Percentiles rank a stretch among this genome's conserved stretches.
phyloP scores from a whole-genome alignment of 2,329 filamentous ascomycete species.

The Colletotrichum eremochloae region DNA sequence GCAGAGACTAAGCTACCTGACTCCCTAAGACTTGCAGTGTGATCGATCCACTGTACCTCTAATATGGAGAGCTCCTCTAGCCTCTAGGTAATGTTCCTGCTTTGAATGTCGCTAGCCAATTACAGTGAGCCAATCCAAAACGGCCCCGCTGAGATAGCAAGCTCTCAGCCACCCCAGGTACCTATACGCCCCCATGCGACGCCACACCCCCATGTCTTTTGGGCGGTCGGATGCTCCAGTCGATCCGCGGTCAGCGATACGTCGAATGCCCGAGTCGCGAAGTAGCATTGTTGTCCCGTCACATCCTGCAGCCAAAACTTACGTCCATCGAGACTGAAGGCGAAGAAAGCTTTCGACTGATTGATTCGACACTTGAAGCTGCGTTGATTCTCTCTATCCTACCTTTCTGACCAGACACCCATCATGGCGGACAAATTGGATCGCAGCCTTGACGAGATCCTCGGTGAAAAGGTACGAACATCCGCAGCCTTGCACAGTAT shows the following conservation, averaged over 20 bases:
- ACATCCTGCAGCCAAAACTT: slow-evolving; percentile 30
- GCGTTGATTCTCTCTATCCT: background rate
- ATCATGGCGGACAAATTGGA: slow-evolving; percentile 62
- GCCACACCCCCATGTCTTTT: slow-evolving; percentile 10
- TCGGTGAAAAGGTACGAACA: slow-evolving; percentile 61
- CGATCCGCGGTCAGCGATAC: slow-evolving; percentile 14
- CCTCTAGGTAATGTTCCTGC: slow-evolving; percentile 6
- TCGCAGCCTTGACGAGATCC: slow-evolving; percentile 69
- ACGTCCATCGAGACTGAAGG: slow-evolving; percentile 3
- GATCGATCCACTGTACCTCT: slow-evolving; percentile 13
- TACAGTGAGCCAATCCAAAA: background rate
- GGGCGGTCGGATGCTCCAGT: background rate
- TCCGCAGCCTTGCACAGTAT: slow-evolving; percentile 45
- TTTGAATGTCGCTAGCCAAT: slow-evolving; percentile 1
- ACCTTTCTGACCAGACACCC: background rate
- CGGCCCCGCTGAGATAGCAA: background rate
- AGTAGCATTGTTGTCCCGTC: slow-evolving; percentile 16
- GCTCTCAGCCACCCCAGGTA: background rate
- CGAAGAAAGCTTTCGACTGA: background rate
- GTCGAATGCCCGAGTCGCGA: slow-evolving; percentile 18
- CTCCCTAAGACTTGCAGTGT: slow-evolving; percentile 35
- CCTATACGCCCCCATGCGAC: background rate
- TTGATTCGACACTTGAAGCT: background rate
- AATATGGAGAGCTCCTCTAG: slow-evolving; percentile 26
- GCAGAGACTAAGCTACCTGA: background rate